phyloP scores from a whole-genome alignment of 345 rosid species.

The Citropsis articulata region DNA sequence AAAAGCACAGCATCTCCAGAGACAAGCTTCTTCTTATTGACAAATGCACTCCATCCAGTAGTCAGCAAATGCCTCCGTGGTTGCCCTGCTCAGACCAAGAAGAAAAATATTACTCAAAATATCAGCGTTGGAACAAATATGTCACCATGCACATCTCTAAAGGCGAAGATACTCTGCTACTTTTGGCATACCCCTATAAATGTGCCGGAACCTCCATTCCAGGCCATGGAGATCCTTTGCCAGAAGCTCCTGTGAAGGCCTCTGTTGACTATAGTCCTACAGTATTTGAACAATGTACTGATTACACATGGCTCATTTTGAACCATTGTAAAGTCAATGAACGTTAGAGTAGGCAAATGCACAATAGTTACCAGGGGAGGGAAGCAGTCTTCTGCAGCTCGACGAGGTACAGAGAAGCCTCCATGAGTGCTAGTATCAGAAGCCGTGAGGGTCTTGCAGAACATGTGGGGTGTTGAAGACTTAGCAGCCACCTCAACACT shows the following conservation, averaged over 20 bases:
- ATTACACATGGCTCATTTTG: not conserved
- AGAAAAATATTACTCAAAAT: not conserved
- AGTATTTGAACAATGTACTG: not conserved
- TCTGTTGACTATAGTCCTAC: slow-evolving; percentile 88
- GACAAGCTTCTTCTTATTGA: slow-evolving; percentile 95
- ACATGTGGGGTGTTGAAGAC: slow-evolving; percentile 88
- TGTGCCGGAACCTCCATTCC: slow-evolving; percentile 98
- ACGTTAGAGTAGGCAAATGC: not conserved
- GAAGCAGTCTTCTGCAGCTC: slow-evolving; percentile 99
- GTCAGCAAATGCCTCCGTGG: slow-evolving; percentile 99
- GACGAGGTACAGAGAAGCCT: slow-evolving; percentile 96
- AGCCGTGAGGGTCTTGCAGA: slow-evolving; percentile 98
- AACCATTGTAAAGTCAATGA: not conserved
- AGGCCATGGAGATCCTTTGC: slow-evolving; percentile 95
- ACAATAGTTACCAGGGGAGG: slow-evolving; percentile 74
- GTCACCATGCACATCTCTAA: not conserved
- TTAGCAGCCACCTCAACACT: slow-evolving; percentile 56
- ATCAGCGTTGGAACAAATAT: not conserved
- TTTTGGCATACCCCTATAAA: slow-evolving; percentile 66
- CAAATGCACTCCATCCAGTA: slow-evolving; percentile 99
- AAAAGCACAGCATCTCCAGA: slow-evolving; percentile 99
- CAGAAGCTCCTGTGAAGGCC: slow-evolving; percentile 98
- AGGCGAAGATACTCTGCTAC: not conserved
- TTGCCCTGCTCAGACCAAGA: slow-evolving; percentile 56
- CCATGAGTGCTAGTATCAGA: slow-evolving; percentile 99